A percentile compares a stretch with the other conserved stretches of the same genome.
These are phyloP conservation scores for Vigna unguiculata DNA, from an alignment of 306 rosid species.

Conservation along the genomic window DNA sequence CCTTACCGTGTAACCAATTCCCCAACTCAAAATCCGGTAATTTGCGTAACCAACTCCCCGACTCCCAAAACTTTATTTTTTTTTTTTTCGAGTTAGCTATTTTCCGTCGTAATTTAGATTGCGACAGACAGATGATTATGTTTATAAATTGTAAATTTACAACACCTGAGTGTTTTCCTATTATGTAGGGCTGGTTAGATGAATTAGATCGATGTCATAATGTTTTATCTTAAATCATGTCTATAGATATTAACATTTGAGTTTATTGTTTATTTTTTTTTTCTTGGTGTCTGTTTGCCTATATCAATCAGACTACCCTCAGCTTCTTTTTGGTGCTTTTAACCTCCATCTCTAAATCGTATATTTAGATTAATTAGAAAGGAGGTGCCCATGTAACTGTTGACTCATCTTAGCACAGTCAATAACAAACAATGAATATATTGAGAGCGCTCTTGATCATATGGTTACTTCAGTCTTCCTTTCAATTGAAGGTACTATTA, in stretches of 20 bases:
- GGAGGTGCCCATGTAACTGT: background rate
- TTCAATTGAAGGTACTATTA: background rate
- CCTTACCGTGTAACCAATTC: too few species aligned
- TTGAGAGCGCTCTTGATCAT: background rate
- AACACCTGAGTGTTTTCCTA: background rate
- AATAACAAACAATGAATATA: background rate
- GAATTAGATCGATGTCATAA: too few species aligned
- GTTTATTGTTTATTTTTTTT: background rate
- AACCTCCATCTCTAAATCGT: background rate
- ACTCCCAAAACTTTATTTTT: too few species aligned
- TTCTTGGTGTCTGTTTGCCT: background rate
- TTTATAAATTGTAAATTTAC: background rate
- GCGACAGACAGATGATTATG: too few species aligned
- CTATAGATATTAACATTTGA: background rate
- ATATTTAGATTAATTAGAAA: background rate
- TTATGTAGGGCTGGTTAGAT: background rate
- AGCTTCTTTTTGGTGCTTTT: background rate
- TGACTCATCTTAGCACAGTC: background rate
- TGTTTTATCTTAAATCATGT: too few species aligned
- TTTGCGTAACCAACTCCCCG: too few species aligned
- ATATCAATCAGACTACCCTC: background rate
- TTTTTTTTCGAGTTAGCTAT: too few species aligned
- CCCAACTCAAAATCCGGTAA: too few species aligned
- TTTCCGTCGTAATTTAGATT: too few species aligned
- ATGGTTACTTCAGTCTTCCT: background rate